Evolutionary conservation across 164 flowering plant genomes (phyloP), one percentile per base, ranked within the genome.

Genomic region (Magnolia sinica): DNA sequence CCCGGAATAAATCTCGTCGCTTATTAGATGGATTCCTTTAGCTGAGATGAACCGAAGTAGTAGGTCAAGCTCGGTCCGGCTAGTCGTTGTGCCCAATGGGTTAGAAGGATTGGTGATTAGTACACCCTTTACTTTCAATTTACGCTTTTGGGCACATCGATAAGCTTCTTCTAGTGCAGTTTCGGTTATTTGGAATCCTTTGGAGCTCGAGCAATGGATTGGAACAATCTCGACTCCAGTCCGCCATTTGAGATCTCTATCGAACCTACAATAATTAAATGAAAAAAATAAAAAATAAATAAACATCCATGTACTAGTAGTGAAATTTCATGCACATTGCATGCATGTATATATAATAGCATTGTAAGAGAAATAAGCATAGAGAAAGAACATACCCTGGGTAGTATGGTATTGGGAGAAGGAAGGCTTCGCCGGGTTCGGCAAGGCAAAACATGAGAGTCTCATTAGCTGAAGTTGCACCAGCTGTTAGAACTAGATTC

Each of bases 391-490:
- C 8, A 2, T 81, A 86, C 85, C 89, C 89, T 51, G 88, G 89
- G 67, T 87, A 87, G 74, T 87, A 87, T 16, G 88, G 89, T 7
- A 84, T 79, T 2, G 89, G 88, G 23, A 87, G 72, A 52, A 87
- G 87, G 76, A 87, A 79, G 8, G 89, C 89, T 24, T 87, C 88
- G 63, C 88, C 88, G 0, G 79, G 83, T 64, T 87, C 80, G 63
- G 88, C 89, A 2, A 87, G 80, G 73, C 88, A 85, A 74, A 87
- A 87, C 72, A 87, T 84, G 66, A 87, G 86, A 37, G 79, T 80
- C 73, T 87, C 89, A 31, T 85, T 87, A 4, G 89, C 88, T 11
- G 89, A 79, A 29, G 89, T 87, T 51, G 89, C 77, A 55, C 89
- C 89, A 27, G 89, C 89, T 0, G 87, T 87, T 16, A 87, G 87